Conservation (phyloP, 2,329 filamentous ascomycete species). For the Cladorrhinum sp. region DNA sequence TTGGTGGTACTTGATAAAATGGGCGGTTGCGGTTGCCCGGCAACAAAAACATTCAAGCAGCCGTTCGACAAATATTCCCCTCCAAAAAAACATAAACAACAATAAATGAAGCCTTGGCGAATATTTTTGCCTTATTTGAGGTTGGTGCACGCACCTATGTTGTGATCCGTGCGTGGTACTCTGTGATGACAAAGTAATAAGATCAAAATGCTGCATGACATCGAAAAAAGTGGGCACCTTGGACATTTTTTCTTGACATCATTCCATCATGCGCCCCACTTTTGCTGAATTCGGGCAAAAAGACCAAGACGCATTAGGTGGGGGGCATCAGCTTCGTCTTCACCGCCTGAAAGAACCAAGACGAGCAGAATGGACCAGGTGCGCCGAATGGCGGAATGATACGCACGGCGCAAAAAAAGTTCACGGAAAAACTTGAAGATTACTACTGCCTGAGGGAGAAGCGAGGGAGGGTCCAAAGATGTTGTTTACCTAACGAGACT, state of each 20-base stretch:
- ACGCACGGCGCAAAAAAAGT: not conserved
- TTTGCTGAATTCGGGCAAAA: not conserved
- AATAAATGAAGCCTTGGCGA: too few relatives aligned
- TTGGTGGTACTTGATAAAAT: too few relatives aligned
- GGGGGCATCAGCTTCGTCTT: not conserved
- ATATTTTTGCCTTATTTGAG: too few relatives aligned
- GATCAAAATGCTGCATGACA: not conserved
- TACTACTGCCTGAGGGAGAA: not conserved
- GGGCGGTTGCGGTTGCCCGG: too few relatives aligned
- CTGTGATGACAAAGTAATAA: too few relatives aligned
- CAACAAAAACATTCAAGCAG: too few relatives aligned
- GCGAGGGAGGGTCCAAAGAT: conserved; percentile 1
- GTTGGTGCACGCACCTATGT: too few relatives aligned
- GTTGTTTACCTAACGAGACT: conserved; percentile 14
- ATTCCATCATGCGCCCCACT: not conserved
- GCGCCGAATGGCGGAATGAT: not conserved
- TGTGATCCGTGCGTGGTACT: too few relatives aligned
- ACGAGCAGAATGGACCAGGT: not conserved
- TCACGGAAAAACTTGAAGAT: not conserved
- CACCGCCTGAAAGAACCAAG: not conserved
- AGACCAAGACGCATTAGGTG: too few relatives aligned
- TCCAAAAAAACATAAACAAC: too few relatives aligned
- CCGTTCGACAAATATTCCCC: too few relatives aligned
- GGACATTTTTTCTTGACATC: not conserved
- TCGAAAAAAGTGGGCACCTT: not conserved